Evolutionary conservation across 768 basidiomycete species (phyloP).

Genomic region (Boletus pseudopeckii): DNA sequence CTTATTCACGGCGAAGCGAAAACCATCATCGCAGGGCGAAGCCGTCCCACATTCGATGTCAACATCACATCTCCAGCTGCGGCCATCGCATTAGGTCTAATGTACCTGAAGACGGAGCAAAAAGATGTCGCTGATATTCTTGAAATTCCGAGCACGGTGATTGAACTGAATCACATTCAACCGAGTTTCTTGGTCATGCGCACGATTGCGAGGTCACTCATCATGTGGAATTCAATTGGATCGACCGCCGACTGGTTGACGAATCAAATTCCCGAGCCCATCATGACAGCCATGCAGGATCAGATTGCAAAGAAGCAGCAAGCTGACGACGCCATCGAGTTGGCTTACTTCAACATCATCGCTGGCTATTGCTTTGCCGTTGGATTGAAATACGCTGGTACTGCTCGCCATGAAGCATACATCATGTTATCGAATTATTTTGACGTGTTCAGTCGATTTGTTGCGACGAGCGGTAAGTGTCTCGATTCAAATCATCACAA

Average conservation of each 20-base stretch:
- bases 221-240: constrained; percentile 80
- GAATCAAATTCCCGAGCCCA: constrained; percentile 64
- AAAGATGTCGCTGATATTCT: constrained; percentile 85
- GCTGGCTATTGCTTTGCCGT: constrained; percentile 91
- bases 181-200: constrained; percentile 85
- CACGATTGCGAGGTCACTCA: constrained; percentile 69
- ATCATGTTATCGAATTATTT: constrained; percentile 76
- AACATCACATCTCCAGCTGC: constrained; percentile 92
- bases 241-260: constrained; percentile 74
- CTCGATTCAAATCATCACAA: neutral
- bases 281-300: constrained; percentile 58
- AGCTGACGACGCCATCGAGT: constrained; percentile 70
- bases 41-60: constrained; percentile 64
- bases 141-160: constrained; percentile 74
- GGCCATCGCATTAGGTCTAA: constrained; percentile 83
- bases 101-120: constrained; percentile 86
- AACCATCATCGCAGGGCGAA: constrained; percentile 34
- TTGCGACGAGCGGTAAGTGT: constrained; percentile 62
- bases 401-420: constrained; percentile 88
- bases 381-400: constrained; percentile 91
- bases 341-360: constrained; percentile 89
- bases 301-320: constrained; percentile 42
- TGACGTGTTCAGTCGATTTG: constrained; percentile 71
- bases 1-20: constrained; percentile 73
- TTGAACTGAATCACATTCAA: constrained; percentile 80